A percentile compares a stretch with the other conserved stretches of the same genome.
phyloP scores from a whole-genome alignment of 1,139 yeast species.

The Sugiyamaella paludigena region DNA sequence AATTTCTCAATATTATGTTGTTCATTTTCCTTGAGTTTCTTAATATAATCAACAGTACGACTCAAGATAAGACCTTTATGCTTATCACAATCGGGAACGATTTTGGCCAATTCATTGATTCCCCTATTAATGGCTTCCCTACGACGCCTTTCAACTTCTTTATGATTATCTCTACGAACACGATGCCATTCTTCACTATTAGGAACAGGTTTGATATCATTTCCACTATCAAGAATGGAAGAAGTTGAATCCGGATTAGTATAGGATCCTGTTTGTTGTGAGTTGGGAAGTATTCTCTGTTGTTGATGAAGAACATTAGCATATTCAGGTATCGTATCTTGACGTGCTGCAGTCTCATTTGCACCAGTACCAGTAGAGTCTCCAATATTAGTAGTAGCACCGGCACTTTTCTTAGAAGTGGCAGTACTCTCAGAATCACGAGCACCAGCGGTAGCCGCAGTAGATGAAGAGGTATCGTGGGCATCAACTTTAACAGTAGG shows the following conservation, averaged over 20 bases:
- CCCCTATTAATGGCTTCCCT: conserved; percentile 91
- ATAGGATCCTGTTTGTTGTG: no score
- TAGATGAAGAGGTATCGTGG: conserved; percentile 5
- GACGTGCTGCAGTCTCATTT: no score
- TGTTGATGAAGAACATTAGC: no score
- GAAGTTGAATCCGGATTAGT: no score
- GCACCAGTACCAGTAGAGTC: background rate
- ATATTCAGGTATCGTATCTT: no score
- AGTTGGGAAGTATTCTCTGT: no score
- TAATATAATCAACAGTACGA: conserved; percentile 85
- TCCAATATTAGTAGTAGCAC: background rate
- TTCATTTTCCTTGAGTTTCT: conserved; percentile 84
- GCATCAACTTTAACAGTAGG: background rate
- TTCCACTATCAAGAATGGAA: background rate
- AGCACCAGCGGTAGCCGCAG: background rate
- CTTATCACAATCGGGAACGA: conserved; percentile 85
- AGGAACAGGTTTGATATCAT: conserved; percentile 43
- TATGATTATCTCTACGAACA: conserved; percentile 84
- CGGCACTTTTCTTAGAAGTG: background rate
- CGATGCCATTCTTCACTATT: conserved; percentile 84
- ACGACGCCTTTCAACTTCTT: conserved; percentile 95
- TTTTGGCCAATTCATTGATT: conserved; percentile 74
- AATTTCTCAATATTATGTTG: conserved; percentile 86
- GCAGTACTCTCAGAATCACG: background rate
- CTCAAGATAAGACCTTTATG: conserved; percentile 88